Evolutionary conservation across 148 eudicot species (phyloP).

Genomic region (Chenopodium quinoa): DNA sequence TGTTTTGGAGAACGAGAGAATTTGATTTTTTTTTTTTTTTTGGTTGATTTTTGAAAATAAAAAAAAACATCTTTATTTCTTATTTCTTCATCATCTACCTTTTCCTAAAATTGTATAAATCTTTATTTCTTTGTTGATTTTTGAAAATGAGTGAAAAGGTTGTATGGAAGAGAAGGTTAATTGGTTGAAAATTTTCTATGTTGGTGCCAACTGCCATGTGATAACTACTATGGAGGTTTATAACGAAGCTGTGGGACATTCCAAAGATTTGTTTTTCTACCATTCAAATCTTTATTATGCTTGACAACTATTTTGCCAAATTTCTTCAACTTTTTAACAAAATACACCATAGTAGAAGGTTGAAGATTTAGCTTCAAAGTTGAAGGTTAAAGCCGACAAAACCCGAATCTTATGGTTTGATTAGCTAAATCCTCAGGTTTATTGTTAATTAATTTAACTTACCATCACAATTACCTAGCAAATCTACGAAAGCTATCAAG

Average conservation of each 20-base stretch:
- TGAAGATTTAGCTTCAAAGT: conserved; percentile 16
- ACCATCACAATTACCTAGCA: neutral
- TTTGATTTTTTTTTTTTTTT: too few relatives aligned
- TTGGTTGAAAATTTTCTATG: neutral
- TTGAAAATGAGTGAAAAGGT: neutral
- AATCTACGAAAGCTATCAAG: neutral
- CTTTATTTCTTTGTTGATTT: too few relatives aligned
- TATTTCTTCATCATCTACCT: too few relatives aligned
- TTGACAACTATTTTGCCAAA: conserved; percentile 7
- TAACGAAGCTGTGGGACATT: neutral
- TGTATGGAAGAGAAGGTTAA: neutral
- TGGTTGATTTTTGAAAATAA: too few relatives aligned
- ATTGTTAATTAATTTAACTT: neutral
- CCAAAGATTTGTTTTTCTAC: neutral
- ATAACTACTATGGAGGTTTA: neutral
- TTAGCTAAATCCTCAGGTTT: neutral
- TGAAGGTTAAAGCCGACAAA: conserved; percentile 11
- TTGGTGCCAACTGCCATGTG: neutral
- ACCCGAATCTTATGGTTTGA: conserved; percentile 12
- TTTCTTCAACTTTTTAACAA: neutral
- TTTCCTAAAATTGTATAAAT: too few relatives aligned
- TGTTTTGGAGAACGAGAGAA: neutral
- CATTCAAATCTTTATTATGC: neutral
- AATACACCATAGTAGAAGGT: neutral
- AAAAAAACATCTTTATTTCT: too few relatives aligned